Conservation (phyloP, 2,329 filamentous ascomycete species). For the Volutella citrinella region DNA sequence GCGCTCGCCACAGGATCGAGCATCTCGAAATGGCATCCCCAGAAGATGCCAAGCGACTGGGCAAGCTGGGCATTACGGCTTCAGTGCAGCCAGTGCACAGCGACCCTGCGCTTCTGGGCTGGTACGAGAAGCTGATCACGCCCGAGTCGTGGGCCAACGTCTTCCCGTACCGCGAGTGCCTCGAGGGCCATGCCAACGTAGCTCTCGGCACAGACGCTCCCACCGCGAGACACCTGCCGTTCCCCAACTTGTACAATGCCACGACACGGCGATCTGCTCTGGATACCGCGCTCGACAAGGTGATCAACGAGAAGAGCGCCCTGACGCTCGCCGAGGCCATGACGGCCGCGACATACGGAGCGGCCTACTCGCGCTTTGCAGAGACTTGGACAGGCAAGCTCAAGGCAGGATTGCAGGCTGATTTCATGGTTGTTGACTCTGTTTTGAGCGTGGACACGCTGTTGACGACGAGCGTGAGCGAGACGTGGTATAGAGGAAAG, state of each 20-base stretch:
- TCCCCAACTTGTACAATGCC: constrained; percentile 57
- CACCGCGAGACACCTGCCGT: constrained; percentile 52
- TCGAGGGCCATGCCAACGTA: constrained; percentile 49
- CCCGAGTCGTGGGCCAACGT: constrained; percentile 51
- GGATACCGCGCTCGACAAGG: constrained; percentile 39
- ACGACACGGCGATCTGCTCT: constrained; percentile 55
- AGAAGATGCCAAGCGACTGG: constrained; percentile 54
- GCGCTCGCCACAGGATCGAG: constrained; percentile 59
- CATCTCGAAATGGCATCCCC: constrained; percentile 59
- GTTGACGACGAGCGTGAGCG: too few relatives aligned
- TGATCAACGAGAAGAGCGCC: constrained; percentile 51
- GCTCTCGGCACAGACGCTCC: constrained; percentile 60
- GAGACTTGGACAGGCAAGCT: constrained; percentile 53
- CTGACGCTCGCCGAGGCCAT: constrained; percentile 53
- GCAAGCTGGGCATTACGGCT: constrained; percentile 57
- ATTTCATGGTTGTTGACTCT: constrained; percentile 47
- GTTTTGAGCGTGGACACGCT: too few relatives aligned
- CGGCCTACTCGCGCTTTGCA: constrained; percentile 57
- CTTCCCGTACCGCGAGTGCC: constrained; percentile 63
- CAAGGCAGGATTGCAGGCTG: constrained; percentile 50
- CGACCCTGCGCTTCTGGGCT: constrained; percentile 58
- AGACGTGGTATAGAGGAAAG: too few relatives aligned
- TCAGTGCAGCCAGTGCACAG: constrained; percentile 58
- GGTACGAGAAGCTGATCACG: constrained; percentile 59
- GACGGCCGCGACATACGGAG: constrained; percentile 51